Conservation (phyloP, 2,329 filamentous ascomycete genomes). For the Orbilia oligospora region DNA sequence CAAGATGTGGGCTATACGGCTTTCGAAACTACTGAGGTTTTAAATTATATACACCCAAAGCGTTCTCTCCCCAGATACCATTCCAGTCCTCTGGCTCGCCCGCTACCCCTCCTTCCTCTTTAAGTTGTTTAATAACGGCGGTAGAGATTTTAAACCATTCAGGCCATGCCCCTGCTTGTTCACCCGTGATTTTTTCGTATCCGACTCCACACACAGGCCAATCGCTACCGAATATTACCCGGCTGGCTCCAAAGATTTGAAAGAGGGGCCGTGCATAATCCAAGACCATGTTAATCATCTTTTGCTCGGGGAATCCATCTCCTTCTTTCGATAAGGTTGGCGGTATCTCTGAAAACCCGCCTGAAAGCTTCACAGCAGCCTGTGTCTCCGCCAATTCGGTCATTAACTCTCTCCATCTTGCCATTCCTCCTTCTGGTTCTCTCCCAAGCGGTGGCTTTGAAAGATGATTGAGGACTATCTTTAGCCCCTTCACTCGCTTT, state of each 20-base stretch:
- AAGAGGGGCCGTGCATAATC: slow-evolving; percentile 73
- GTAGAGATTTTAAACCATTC: slow-evolving; percentile 38
- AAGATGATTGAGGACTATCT: slow-evolving; percentile 79
- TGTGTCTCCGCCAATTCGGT: slow-evolving; percentile 4
- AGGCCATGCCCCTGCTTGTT: slow-evolving; percentile 42
- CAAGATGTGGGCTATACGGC: background rate
- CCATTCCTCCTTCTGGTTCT: slow-evolving; percentile 61
- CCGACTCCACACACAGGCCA: slow-evolving; percentile 91
- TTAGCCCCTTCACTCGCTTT: slow-evolving; percentile 74
- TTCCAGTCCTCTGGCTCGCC: slow-evolving; percentile 35
- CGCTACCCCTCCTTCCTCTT: slow-evolving; percentile 30
- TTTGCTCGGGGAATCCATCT: slow-evolving; percentile 8
- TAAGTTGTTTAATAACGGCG: slow-evolving; percentile 2
- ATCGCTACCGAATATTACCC: slow-evolving; percentile 92
- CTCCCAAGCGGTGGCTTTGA: slow-evolving; percentile 59
- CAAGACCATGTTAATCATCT: slow-evolving; percentile 32
- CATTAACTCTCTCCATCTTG: slow-evolving; percentile 61
- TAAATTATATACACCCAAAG: slow-evolving; percentile 30
- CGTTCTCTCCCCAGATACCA: slow-evolving; percentile 47
- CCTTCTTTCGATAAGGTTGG: slow-evolving; percentile 65
- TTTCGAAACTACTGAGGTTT: background rate
- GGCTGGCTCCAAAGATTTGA: slow-evolving; percentile 77
- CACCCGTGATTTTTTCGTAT: slow-evolving; percentile 63
- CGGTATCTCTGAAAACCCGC: slow-evolving; percentile 83
- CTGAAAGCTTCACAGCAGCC: slow-evolving; percentile 90